These are phyloP conservation scores for sunflower (Helianthus annuus) DNA, from an alignment of 129 eudicot species.

Conservation along the genomic window HanXRQr2.0-SUNRISE NC_035449.2:157628417-157628916, in stretches of 20 bases:
- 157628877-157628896: no score
- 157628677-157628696: background rate
- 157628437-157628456: background rate
- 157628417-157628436: background rate
- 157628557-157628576: no score
- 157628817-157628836: background rate
- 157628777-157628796: background rate
- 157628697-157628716: background rate
- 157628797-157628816: background rate
- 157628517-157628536: background rate
- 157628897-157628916: no score
- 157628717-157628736: background rate
- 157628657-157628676: background rate
- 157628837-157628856: background rate
- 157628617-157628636: background rate
- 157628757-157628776: background rate
- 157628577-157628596: background rate
- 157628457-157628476: background rate
- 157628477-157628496: background rate
- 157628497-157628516: background rate
- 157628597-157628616: background rate
- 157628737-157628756: background rate
- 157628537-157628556: no score
- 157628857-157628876: no score
- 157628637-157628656: background rate